Evolutionary conservation across 306 rosid genomes (phyloP).

Genomic region (Quercus robur): DNA sequence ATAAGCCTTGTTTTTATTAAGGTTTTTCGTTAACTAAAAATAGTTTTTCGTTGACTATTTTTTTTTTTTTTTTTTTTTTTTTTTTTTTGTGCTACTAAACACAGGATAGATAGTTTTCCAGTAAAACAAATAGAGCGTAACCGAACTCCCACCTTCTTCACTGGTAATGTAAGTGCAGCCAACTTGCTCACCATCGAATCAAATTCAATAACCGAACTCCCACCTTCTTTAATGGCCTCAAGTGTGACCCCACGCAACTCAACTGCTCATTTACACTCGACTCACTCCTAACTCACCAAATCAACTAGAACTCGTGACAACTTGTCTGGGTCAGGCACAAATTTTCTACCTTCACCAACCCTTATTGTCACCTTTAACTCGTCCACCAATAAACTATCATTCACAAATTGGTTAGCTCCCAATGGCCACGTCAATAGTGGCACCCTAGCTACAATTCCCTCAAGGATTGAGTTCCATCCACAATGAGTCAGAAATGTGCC

Average conservation of each 20-base stretch:
- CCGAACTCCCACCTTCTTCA: too few relatives aligned
- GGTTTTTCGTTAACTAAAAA: too few relatives aligned
- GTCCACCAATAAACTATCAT: constrained; percentile 45
- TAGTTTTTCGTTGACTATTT: too few relatives aligned
- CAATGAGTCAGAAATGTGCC: constrained; percentile 48
- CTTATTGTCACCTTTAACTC: constrained; percentile 25
- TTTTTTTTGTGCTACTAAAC: too few relatives aligned
- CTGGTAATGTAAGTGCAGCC: neutral
- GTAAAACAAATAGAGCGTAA: too few relatives aligned
- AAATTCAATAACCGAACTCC: constrained; percentile 31
- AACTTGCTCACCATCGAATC: constrained; percentile 7
- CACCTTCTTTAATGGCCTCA: constrained; percentile 28
- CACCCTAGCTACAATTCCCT: constrained; percentile 32
- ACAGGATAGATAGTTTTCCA: too few relatives aligned
- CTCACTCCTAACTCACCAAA: constrained; percentile 9
- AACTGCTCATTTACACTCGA: neutral
- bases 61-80: too few relatives aligned
- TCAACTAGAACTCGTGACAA: constrained; percentile 29
- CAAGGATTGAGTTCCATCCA: constrained; percentile 57
- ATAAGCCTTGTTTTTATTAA: too few relatives aligned
- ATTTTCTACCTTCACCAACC: constrained; percentile 30
- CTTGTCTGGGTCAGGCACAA: constrained; percentile 24
- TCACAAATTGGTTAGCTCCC: constrained; percentile 37
- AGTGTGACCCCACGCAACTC: constrained; percentile 19
- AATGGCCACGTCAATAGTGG: constrained; percentile 46